These are phyloP conservation scores for Calocybe indica DNA, from an alignment of 768 basidiomycete genomes.

Conservation along the genomic window DNA sequence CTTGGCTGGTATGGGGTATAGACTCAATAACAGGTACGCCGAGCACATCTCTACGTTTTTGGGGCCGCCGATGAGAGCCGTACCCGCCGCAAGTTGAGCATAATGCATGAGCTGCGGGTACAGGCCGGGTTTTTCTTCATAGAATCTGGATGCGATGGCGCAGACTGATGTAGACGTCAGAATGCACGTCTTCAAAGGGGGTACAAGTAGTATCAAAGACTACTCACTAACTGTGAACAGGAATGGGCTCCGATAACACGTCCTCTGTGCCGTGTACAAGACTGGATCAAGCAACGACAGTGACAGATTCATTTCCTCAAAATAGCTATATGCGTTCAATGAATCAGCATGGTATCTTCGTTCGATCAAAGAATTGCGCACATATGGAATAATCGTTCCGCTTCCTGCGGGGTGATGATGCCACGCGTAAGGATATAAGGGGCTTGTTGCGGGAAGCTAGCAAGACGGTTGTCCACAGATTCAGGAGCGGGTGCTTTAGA, in stretches of 20 bases:
- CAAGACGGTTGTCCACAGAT: conserved; percentile 30
- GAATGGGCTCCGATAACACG: conserved; percentile 82
- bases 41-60: conserved; percentile 83
- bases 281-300: conserved; percentile 75
- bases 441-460: conserved; percentile 38
- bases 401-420: conserved; percentile 59
- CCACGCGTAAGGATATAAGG: conserved; percentile 64
- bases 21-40: conserved; percentile 74
- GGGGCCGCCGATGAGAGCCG: conserved; percentile 65
- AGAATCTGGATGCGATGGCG: conserved; percentile 82
- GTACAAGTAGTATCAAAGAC: neutral
- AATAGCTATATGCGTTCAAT: conserved; percentile 44
- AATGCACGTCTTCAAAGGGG: neutral
- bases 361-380: conserved; percentile 21
- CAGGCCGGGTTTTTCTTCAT: conserved; percentile 61
- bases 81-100: conserved; percentile 72
- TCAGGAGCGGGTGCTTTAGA: conserved; percentile 34
- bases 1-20: conserved; percentile 70
- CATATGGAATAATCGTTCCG: conserved; percentile 70
- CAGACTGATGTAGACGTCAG: conserved; percentile 50
- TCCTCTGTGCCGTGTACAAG: conserved; percentile 78
- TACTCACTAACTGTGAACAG: conserved; percentile 84
- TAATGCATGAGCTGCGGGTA: conserved; percentile 70
- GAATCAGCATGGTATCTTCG: neutral
- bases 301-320: conserved; percentile 74